Base-by-base conservation (phyloP, 345 rosid genomes). In the Aquilaria malaccensis region DNA sequence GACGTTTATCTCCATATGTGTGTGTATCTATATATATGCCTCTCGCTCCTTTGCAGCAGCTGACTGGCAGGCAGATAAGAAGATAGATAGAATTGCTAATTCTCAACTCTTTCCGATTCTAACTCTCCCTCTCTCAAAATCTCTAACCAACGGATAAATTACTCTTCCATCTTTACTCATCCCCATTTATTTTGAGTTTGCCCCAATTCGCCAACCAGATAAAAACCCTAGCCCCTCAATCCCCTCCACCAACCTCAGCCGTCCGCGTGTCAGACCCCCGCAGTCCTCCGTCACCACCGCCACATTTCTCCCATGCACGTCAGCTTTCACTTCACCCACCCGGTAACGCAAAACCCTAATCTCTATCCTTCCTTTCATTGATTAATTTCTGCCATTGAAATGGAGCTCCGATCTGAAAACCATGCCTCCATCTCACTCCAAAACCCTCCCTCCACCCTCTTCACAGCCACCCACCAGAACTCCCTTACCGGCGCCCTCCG, bases 401-500 rank as follows among this genome's bases (percentile, higher is more conserved):
- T 82, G 6, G 82, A 80, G 57, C 32, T 78, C 9, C 73, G 77
- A 73, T 5, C 43, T 9, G 65, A 72, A 56, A 86, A 71, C 68
- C 30, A 61, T 6, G 10, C 78, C 4, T 71, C 86, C 48, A 65
- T 83, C 59, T 70, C 78, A 56, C 69, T 76, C 52, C 80, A 77
- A 65, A 81, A 66, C 70, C 72, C 82, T 52, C 43, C 43, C 3
- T 1, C 43, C 5, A 58, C 52, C 15, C 72, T 81, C 51, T 73
- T 79, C 67, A 37, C 43, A 5, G 7, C 43, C 43, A 12, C 30
- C 47, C 68, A 77, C n/a, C 80, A 68, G 10, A 54, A 29, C 49
- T 68, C 88, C 14, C 65, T 77, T 48, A 65, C 92, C 1, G 88
- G 92, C 30, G 85, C 79, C 30, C 85, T 83, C 10, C 64, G 51